Evolutionary conservation across 805 yeast genomes (phyloP).

Genomic region (Komagataella pastoris): DNA sequence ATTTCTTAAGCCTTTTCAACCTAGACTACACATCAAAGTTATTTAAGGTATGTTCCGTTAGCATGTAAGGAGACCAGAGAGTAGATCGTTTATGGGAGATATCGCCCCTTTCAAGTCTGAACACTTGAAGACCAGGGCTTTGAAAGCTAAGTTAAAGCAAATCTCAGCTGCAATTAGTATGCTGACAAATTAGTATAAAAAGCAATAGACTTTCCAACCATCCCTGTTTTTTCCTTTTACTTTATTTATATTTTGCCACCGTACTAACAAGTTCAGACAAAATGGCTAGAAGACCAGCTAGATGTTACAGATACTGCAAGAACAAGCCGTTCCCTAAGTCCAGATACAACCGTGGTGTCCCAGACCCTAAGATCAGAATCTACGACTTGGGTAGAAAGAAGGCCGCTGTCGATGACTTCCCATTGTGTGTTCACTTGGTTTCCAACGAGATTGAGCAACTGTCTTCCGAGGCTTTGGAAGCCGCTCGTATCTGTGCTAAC

Average conservation of each 20-base stretch:
- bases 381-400: constrained; percentile 99
- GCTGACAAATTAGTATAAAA: not conserved
- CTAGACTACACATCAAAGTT: not conserved
- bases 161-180: not conserved
- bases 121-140: not conserved
- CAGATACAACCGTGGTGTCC: constrained; percentile 99
- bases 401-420: constrained; percentile 99
- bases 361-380: constrained; percentile 98
- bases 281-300: constrained; percentile 99
- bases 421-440: constrained; percentile 97
- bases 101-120: not conserved
- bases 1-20: not conserved
- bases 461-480: constrained; percentile 99
- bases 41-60: not conserved
- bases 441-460: constrained; percentile 99
- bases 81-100: not conserved
- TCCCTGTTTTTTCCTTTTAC: not conserved
- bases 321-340: constrained; percentile 99
- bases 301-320: constrained; percentile 99
- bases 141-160: not conserved
- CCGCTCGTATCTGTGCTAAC: constrained; percentile 99
- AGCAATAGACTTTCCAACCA: not conserved
- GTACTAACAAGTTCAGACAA: constrained; percentile 25
- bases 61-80: not conserved
- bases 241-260: not conserved